Evolutionary conservation across 1,139 yeast species (phyloP).

Genomic region (Blastobotrys proliferans): DNA sequence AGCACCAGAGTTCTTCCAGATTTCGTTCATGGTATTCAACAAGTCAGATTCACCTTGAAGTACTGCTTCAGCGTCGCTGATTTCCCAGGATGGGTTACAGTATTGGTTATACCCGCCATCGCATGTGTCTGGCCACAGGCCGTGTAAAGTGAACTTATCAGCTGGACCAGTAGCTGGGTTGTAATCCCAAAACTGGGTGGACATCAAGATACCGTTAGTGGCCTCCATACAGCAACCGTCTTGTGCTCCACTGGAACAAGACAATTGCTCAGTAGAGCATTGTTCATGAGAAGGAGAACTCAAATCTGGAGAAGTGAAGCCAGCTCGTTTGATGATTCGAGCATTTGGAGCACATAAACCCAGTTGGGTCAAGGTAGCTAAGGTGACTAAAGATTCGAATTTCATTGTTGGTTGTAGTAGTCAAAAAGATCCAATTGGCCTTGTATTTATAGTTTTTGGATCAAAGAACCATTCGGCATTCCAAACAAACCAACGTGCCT

Average conservation of each 20-base stretch:
- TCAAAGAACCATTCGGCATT: too few species aligned
- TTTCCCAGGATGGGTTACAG: constrained; percentile 63
- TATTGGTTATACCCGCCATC: constrained; percentile 70
- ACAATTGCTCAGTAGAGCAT: constrained; percentile 60
- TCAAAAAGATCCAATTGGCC: too few species aligned
- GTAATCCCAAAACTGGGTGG: constrained; percentile 95
- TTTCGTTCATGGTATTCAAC: constrained; percentile 50
- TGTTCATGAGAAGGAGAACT: constrained; percentile 16
- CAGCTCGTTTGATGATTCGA: constrained; percentile 3
- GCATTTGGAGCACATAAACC: too few species aligned
- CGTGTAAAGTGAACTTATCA: constrained; percentile 78
- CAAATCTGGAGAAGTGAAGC: constrained; percentile 3
- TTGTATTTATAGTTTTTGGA: too few species aligned
- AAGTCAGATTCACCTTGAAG: constrained; percentile 48
- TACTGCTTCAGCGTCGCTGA: constrained; percentile 51
- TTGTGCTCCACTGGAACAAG: constrained; percentile 47
- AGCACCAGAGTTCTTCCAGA: constrained; percentile 80
- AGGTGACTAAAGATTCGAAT: too few species aligned
- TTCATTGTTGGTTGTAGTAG: too few species aligned
- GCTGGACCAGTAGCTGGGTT: constrained; percentile 75
- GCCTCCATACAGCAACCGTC: constrained; percentile 79
- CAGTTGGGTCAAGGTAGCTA: too few species aligned
- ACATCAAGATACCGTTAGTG: constrained; percentile 80
- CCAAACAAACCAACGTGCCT: too few species aligned
- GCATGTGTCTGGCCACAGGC: constrained; percentile 83